These are phyloP conservation scores for Stemphylium vesicarium DNA, from an alignment of 2,329 filamentous ascomycete genomes.

Conservation along the genomic window DNA sequence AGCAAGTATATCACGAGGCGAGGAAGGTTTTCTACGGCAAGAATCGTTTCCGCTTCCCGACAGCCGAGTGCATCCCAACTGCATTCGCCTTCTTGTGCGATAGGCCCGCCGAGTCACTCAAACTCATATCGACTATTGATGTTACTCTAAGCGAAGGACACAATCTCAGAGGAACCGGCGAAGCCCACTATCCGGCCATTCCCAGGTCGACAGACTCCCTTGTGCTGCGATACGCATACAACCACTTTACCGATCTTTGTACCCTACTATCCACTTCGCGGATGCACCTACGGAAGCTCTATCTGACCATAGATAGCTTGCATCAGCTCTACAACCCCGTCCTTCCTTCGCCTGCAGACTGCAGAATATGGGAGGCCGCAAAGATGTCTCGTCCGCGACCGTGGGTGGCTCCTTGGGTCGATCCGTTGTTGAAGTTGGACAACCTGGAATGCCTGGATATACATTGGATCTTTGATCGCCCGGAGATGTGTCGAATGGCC, in stretches of 20 bases:
- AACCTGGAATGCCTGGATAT: constrained; percentile 21
- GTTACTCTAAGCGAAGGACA: constrained; percentile 26
- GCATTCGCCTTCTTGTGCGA: constrained; percentile 33
- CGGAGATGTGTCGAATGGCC: constrained; percentile 18
- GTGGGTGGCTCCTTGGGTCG: constrained; percentile 23
- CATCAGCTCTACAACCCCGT: constrained; percentile 10
- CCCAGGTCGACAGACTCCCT: constrained; percentile 23
- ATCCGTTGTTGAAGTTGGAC: constrained; percentile 23
- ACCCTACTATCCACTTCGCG: constrained; percentile 24
- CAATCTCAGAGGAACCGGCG: constrained; percentile 21
- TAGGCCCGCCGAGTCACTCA: constrained; percentile 19
- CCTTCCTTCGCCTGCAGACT: constrained; percentile 15
- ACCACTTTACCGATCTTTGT: constrained; percentile 32
- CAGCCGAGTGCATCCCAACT: constrained; percentile 29
- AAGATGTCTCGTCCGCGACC: constrained; percentile 13
- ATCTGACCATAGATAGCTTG: constrained; percentile 24
- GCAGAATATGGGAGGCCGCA: constrained; percentile 15
- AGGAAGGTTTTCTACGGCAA: constrained; percentile 29
- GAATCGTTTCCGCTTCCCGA: constrained; percentile 32
- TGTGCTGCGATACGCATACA: constrained; percentile 27
- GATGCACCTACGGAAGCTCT: constrained; percentile 23
- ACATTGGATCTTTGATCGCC: constrained; percentile 24
- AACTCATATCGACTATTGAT: constrained; percentile 22
- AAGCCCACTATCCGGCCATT: constrained; percentile 21
- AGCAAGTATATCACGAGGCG: constrained; percentile 31